Evolutionary conservation across 805 yeast genomes (phyloP).

Genomic region (Blastobotrys robertii): DNA sequence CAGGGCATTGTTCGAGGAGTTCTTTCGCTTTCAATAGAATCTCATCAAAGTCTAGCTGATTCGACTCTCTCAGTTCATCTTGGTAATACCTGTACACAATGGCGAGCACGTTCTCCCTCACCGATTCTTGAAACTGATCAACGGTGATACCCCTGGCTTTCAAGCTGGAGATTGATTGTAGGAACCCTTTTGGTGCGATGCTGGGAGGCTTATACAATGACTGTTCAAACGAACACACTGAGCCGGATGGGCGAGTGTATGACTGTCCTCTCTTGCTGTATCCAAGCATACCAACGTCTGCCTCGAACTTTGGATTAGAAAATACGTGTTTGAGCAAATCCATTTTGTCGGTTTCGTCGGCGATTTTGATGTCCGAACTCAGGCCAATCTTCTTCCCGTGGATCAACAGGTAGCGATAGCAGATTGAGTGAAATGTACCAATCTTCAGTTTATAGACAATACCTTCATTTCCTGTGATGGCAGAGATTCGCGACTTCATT

Average conservation of each 20-base stretch:
- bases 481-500: slow-evolving; percentile 55
- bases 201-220: background rate
- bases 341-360: slow-evolving; percentile 8
- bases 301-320: background rate
- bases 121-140: background rate
- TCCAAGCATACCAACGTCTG: background rate
- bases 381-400: slow-evolving; percentile 47
- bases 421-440: slow-evolving; percentile 88
- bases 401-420: slow-evolving; percentile 46
- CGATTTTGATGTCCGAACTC: slow-evolving; percentile 30
- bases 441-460: slow-evolving; percentile 40
- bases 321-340: slow-evolving; percentile 5
- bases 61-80: slow-evolving; percentile 30
- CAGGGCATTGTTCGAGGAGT: slow-evolving; percentile 36
- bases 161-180: background rate
- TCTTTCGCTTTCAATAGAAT: slow-evolving; percentile 47
- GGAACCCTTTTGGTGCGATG: background rate
- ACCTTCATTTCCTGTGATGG: slow-evolving; percentile 17
- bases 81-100: slow-evolving; percentile 35
- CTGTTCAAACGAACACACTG: no score
- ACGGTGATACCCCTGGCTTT: background rate
- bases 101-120: slow-evolving; percentile 1
- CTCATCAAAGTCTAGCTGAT: slow-evolving; percentile 75
- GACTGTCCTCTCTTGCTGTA: background rate
- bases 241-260: no score